Evolutionary conservation across 306 rosid genomes (phyloP).

Genomic region (Trichosanthes truncata): DNA sequence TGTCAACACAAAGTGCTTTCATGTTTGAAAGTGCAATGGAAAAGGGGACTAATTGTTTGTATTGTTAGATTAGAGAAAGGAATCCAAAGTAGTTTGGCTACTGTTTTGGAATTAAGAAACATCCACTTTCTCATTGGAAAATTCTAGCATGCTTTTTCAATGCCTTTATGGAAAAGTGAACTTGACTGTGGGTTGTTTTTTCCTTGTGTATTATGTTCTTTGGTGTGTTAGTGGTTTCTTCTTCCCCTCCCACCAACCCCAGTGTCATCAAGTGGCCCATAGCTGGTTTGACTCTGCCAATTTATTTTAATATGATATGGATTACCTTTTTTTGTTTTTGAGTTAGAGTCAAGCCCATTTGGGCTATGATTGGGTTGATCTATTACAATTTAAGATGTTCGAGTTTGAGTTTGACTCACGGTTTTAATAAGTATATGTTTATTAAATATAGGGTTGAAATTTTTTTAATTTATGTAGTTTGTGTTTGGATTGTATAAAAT

Average conservation of each 20-base stretch:
- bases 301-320: neutral
- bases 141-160: neutral
- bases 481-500: neutral
- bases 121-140: neutral
- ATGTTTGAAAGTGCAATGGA: conserved; percentile 5
- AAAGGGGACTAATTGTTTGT: neutral
- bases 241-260: neutral
- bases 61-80: conserved; percentile 1
- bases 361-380: neutral
- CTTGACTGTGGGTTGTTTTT: neutral
- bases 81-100: conserved; percentile 17
- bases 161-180: neutral
- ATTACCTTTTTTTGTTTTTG: neutral
- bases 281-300: neutral
- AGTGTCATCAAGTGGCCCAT: neutral
- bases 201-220: neutral
- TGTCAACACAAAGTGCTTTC: conserved; percentile 26
- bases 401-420: neutral
- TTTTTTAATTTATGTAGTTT: neutral
- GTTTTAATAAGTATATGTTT: neutral
- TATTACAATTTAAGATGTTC: neutral
- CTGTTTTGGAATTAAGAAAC: neutral
- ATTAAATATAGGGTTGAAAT: neutral
- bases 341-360: neutral
- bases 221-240: neutral